A percentile compares a stretch with the other conserved stretches of the same genome.
Conservation (phyloP, 345 rosid species). For the Eucalyptus microcorys region DNA sequence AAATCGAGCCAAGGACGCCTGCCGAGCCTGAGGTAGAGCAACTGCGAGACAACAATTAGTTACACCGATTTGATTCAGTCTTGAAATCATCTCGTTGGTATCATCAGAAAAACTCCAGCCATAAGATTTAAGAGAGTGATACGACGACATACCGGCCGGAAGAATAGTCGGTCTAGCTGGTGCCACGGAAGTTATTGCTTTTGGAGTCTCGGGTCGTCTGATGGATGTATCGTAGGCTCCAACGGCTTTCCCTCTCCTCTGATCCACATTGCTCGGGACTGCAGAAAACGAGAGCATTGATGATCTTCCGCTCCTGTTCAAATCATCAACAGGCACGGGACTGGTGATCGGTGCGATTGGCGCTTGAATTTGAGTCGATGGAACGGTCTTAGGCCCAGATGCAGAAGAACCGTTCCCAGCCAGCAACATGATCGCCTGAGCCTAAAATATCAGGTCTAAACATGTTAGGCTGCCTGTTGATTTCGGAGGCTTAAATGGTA, state of each 20-base stretch:
- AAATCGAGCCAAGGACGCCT: constrained; percentile 94
- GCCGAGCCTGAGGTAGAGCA: constrained; percentile 74
- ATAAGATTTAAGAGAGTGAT: neutral
- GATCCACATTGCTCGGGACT: neutral
- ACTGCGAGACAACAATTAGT: neutral
- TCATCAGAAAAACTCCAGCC: neutral
- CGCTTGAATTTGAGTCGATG: constrained; percentile 17
- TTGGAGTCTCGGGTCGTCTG: constrained; percentile 26
- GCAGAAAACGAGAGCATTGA: neutral
- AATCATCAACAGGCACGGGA: neutral
- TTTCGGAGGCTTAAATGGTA: neutral
- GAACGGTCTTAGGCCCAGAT: constrained; percentile 8
- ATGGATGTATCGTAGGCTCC: constrained; percentile 1
- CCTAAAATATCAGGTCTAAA: constrained; percentile 25
- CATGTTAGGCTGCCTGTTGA: neutral
- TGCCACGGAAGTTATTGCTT: neutral
- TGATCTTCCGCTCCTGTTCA: neutral
- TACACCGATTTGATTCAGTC: neutral
- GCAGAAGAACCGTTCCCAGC: constrained; percentile 47
- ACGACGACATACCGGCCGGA: constrained; percentile 37
- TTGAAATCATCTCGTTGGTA: neutral
- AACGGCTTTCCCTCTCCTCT: neutral
- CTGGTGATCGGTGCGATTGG: constrained; percentile 1
- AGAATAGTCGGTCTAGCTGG: constrained; percentile 10
- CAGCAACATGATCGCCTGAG: constrained; percentile 76